Evolutionary conservation across 176 grass and related monocot species (phyloP).

Genomic region (Raddia guianensis): DNA sequence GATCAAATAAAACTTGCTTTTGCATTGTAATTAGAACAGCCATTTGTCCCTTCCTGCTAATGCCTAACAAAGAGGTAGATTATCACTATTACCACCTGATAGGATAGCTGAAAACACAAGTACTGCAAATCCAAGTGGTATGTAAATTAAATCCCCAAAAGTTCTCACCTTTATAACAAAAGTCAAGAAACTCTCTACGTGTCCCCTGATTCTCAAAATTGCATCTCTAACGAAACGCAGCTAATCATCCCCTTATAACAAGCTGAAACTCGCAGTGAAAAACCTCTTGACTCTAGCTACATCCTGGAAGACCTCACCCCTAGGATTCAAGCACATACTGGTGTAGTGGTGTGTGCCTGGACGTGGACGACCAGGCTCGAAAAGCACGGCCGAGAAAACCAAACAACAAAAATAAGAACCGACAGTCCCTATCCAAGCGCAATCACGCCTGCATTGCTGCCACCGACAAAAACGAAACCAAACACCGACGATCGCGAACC

Average conservation of each 20-base stretch:
- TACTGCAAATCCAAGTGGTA: constrained; percentile 22
- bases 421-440: neutral
- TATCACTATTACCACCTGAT: neutral
- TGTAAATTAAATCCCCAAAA: constrained; percentile 42
- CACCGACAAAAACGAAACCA: constrained; percentile 30
- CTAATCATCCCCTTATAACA: neutral
- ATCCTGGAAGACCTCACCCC: neutral
- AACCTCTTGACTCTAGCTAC: neutral
- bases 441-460: neutral
- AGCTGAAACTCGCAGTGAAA: neutral
- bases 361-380: neutral
- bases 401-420: neutral
- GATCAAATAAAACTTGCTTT: neutral
- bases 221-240: constrained; percentile 2
- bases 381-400: neutral
- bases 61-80: constrained; percentile 29
- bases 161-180: constrained; percentile 35
- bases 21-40: neutral
- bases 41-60: neutral
- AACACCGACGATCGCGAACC: constrained; percentile 4
- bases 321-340: neutral
- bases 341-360: neutral
- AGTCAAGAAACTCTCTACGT: constrained; percentile 14
- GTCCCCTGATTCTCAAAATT: constrained; percentile 24
- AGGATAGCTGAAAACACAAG: constrained; percentile 13